Evolutionary conservation across 2,329 filamentous ascomycete genomes (phyloP).

Genomic region (Teratosphaeria viscida): DNA sequence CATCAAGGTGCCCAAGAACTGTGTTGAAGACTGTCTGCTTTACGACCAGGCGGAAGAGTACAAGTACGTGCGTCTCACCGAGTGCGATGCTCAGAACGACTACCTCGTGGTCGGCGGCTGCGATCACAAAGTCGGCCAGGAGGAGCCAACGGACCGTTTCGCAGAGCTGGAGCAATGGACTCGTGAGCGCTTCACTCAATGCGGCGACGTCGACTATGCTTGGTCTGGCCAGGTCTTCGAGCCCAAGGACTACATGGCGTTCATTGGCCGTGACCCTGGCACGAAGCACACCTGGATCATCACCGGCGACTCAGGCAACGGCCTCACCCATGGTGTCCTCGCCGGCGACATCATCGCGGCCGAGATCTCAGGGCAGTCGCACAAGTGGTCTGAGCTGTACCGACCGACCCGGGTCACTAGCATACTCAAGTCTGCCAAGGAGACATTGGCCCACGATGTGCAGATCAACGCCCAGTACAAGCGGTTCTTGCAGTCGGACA

Average conservation of each 20-base stretch:
- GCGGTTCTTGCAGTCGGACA: slow-evolving; percentile 43
- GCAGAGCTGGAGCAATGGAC: slow-evolving; percentile 44
- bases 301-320: slow-evolving; percentile 49
- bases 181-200: slow-evolving; percentile 42
- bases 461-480: slow-evolving; percentile 49
- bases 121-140: slow-evolving; percentile 50
- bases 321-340: slow-evolving; percentile 46
- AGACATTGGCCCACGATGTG: slow-evolving; percentile 41
- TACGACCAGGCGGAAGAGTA: slow-evolving; percentile 47
- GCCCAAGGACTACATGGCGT: slow-evolving; percentile 45
- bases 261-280: slow-evolving; percentile 47
- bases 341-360: slow-evolving; percentile 45
- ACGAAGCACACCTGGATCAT: slow-evolving; percentile 42
- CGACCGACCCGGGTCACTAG: slow-evolving; percentile 38
- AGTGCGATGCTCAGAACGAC: slow-evolving; percentile 43
- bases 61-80: slow-evolving; percentile 46
- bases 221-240: slow-evolving; percentile 51
- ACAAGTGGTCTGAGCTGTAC: slow-evolving; percentile 43
- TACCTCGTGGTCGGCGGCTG: slow-evolving; percentile 48
- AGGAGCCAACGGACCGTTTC: slow-evolving; percentile 32
- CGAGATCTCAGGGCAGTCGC: slow-evolving; percentile 40
- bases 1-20: slow-evolving; percentile 42
- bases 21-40: slow-evolving; percentile 44
- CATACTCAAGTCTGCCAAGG: slow-evolving; percentile 35
- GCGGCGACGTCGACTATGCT: slow-evolving; percentile 41